Base-by-base conservation (phyloP, 208 protist genomes). In the Leishmania tropica region DNA sequence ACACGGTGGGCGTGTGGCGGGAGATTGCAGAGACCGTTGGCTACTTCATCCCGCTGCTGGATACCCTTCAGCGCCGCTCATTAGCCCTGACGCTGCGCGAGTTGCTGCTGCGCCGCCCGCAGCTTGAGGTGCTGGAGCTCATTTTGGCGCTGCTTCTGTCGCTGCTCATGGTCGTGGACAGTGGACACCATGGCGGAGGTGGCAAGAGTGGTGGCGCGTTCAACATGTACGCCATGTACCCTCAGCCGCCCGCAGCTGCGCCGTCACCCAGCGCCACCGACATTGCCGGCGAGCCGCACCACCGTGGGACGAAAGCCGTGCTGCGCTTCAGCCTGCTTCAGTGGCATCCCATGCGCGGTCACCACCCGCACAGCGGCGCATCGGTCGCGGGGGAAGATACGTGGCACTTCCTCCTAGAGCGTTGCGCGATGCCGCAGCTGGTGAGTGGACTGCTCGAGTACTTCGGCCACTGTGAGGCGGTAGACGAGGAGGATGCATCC, bases 41-140 rank as follows among this genome's bases (percentile, higher is more conserved):
- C 10, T 85, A 86, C 80, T 87, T 88, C 62, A 84, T 87, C 15
- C 81, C 91, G 8, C 35, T 87, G 17, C 79, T 95, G 13, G 91
- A 96, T 78, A 74, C 75, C 45, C 84, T 89, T n/a, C 93, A 96
- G 80, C 81, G 81, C 7, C 89, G 91, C 3, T 83, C 87, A 13
- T 85, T 95, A 51, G 75, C 89, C 7, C 80, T 89, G n/a, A 73
- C 83, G 17, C 60, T 95, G 75, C 88, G 85, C 31, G 58, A 85
- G 4, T 53, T 90, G 31, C 83, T 96, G 45, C 78, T 87, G 37
- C 76, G 42, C 21, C 80, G 83, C 24, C 83, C 81, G 13, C 87
- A 91, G 70, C 72, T 87, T 37, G 84, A 85, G 60, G 74, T 85
- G 75, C 81, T 90, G 64, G 60, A 80, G 47, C 70, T 90, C 15